Conservation (phyloP, 2,329 filamentous ascomycete genomes). For the Ascochyta fabae region DNA sequence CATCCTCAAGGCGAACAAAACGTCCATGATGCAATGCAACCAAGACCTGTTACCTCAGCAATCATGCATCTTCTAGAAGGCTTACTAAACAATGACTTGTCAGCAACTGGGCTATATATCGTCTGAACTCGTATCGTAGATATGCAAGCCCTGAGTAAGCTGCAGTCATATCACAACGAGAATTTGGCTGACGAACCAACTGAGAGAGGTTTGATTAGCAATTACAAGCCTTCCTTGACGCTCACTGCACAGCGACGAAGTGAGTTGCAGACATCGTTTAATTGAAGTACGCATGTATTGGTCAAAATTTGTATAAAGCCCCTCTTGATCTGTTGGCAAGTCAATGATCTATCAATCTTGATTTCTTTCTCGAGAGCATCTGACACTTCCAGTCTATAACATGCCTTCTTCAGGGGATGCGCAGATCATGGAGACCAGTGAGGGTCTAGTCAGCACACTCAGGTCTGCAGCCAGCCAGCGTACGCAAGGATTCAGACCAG, state of each 20-base stretch:
- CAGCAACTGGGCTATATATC: background rate
- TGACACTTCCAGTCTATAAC: no score
- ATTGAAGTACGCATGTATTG: no score
- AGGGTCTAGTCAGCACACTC: no score
- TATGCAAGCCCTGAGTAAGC: constrained; percentile 6
- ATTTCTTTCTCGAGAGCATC: no score
- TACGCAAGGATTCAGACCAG: no score
- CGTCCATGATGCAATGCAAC: background rate
- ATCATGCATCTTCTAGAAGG: background rate
- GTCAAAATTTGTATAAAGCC: no score
- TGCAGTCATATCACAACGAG: constrained; percentile 23
- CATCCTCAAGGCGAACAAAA: background rate
- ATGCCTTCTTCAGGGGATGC: no score
- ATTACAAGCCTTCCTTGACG: background rate
- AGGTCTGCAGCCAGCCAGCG: no score
- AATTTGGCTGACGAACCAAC: constrained; percentile 20
- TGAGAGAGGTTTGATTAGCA: background rate
- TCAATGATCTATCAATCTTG: no score
- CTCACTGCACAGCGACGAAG: background rate
- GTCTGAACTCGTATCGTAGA: constrained; percentile 16
- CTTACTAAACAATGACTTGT: background rate
- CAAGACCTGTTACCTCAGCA: background rate
- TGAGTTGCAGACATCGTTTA: no score
- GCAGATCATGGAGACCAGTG: no score
- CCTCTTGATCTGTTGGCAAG: no score